Evolutionary conservation across 345 rosid species (phyloP), one percentile per base, ranked within the genome.

Genomic region (Brassica cretica): DNA sequence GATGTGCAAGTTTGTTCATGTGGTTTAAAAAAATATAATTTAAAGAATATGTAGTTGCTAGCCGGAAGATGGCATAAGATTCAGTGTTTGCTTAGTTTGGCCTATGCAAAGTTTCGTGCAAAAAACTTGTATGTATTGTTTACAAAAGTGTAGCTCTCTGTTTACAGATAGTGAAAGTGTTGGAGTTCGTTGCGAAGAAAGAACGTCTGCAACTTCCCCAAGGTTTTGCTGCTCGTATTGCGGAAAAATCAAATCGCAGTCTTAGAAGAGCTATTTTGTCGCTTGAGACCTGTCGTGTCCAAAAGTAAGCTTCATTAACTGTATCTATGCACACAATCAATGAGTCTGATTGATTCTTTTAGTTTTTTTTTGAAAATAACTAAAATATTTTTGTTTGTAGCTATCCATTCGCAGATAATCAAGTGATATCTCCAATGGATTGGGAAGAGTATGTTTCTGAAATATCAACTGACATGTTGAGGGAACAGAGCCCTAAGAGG

Each of bases 401-500:
- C 84, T 92, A 90, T 81, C 96, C 98, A n/a, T 90, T 93, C 77
- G 68, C 84, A 46, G 66, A 64, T 82, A 88, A 90, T 80, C 99
- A 93, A 82, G 85, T 75, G 71, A 92, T 95, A 71, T 89, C 94
- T 7, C 88, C 93, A 4, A 90, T 93, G 97, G 98, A 95, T 66
- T 95, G 99, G 98, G 99, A 95, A 84, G 97, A 93, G 84, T 95
- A 91, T 83, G 84, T 93, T 81, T 67, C 87, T 82, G 94, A 91
- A 86, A 84, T 95, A 79, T 90, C 96, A 72, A 86, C 96, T 4
- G 98, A 92, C 76, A 83, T 91, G 76, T 87, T 95, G 98, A 86
- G 80, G 88, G 99, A 95, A 86, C 98, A 95, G 79, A 95, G 98
- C 78, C 98, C 97, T 59, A 93, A 90, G 84, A 86, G 88, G 97